phyloP scores from a whole-genome alignment of 139 green algal genomes.

The Yamagishiella unicocca region DNA sequence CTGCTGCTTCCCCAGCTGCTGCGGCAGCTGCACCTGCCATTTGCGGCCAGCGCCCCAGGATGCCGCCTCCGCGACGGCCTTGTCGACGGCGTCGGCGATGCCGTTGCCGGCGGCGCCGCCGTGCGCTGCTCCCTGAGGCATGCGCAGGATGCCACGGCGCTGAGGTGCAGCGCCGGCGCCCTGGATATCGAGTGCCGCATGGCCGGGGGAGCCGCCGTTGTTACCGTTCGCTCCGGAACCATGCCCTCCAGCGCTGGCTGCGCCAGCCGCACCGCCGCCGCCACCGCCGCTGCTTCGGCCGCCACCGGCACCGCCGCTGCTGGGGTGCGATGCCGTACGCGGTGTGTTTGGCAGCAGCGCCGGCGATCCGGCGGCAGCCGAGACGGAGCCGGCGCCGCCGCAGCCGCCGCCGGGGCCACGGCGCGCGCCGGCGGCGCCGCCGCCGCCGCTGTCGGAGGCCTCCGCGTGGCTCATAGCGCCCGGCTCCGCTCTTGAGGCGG shows the following conservation, averaged over 20 bases:
- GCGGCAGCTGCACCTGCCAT: background rate
- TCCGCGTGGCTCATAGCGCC: no score
- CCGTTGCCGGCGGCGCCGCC: background rate
- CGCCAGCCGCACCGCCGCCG: background rate
- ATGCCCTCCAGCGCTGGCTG: no score
- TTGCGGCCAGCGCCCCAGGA: background rate
- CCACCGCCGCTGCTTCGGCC: no score
- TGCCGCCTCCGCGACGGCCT: background rate
- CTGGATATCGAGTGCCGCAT: no score
- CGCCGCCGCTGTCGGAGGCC: background rate
- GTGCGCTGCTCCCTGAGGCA: background rate
- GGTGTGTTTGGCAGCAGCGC: background rate
- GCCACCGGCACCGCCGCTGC: background rate
- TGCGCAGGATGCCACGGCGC: constrained; percentile 13
- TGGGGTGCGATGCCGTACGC: background rate
- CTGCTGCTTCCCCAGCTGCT: background rate
- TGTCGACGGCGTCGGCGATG: background rate
- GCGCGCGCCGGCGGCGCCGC: background rate
- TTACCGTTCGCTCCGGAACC: no score
- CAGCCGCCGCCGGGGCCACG: background rate
- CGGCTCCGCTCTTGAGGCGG: background rate
- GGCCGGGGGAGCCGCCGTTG: no score
- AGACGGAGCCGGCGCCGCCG: constrained; percentile 19
- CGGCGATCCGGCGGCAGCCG: background rate
- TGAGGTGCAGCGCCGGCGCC: no score